A percentile compares a stretch with the other conserved stretches of the same genome.
These are phyloP conservation scores for Ilyonectria destructans DNA, from an alignment of 2,329 filamentous ascomycete species.

Conservation along the genomic window DNA sequence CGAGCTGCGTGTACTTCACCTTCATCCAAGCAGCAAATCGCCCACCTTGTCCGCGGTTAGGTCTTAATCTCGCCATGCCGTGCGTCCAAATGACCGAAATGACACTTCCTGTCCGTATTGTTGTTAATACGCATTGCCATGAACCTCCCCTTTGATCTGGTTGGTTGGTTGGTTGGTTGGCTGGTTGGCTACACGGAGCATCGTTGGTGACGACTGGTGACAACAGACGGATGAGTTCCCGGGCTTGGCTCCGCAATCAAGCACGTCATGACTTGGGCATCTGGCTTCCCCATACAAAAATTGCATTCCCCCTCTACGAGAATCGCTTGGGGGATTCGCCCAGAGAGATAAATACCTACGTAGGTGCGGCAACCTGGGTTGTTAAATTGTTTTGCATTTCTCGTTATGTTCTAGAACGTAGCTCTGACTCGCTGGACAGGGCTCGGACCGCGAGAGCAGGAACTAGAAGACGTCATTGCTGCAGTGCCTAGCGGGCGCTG, in stretches of 20 bases:
- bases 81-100: neutral
- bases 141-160: neutral
- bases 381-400: neutral
- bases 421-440: slow-evolving; percentile 20
- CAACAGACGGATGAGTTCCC: neutral
- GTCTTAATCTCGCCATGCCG: slow-evolving; percentile 1
- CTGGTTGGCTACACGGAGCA: neutral
- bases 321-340: neutral
- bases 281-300: neutral
- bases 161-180: neutral
- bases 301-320: neutral
- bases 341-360: neutral
- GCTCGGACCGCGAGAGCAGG: slow-evolving; percentile 8
- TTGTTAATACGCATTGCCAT: neutral
- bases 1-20: neutral
- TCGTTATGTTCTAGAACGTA: slow-evolving; percentile 37
- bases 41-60: neutral
- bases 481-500: slow-evolving; percentile 24
- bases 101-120: neutral
- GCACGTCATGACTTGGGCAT: neutral
- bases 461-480: slow-evolving; percentile 46
- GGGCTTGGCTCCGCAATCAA: neutral
- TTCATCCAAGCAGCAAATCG: neutral
- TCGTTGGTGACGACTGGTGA: neutral
- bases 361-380: neutral